These are phyloP conservation scores for Scheffersomyces cryptocercus DNA, from an alignment of 1,139 yeast species.

Conservation along the genomic window DNA sequence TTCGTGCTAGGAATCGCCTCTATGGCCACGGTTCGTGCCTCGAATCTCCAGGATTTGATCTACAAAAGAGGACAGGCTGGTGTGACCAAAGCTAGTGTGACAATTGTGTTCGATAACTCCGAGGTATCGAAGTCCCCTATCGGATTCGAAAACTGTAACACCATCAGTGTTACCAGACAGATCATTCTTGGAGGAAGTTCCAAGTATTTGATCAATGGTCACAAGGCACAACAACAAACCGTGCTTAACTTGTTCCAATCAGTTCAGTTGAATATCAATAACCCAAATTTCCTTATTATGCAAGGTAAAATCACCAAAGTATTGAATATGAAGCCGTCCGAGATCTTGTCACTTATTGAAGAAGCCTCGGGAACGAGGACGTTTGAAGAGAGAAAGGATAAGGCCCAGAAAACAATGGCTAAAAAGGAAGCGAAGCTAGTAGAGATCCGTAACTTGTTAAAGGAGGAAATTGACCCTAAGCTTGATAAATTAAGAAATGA, in stretches of 20 bases:
- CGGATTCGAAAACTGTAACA: constrained; percentile 78
- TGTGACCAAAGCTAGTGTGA: constrained; percentile 93
- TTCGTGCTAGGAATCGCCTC: constrained; percentile 97
- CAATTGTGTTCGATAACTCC: constrained; percentile 87
- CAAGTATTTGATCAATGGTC: constrained; percentile 92
- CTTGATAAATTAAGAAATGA: constrained; percentile 78
- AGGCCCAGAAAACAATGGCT: constrained; percentile 87
- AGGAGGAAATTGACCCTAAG: constrained; percentile 92
- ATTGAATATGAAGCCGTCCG: constrained; percentile 91
- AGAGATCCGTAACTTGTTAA: constrained; percentile 71
- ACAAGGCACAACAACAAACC: constrained; percentile 92
- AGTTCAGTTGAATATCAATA: constrained; percentile 92
- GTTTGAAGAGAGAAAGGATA: constrained; percentile 90
- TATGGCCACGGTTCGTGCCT: constrained; percentile 92
- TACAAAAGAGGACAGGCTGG: constrained; percentile 98
- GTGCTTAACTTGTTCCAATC: constrained; percentile 90
- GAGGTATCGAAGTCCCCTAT: constrained; percentile 80
- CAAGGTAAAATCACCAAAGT: constrained; percentile 98
- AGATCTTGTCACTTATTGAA: constrained; percentile 85
- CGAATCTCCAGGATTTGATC: constrained; percentile 88
- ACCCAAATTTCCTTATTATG: constrained; percentile 96
- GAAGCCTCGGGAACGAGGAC: constrained; percentile 98
- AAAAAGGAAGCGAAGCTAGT: constrained; percentile 84
- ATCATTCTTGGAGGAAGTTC: constrained; percentile 89
- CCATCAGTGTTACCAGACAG: constrained; percentile 91